Evolutionary conservation across 1,284 basidiomycete species (phyloP).

Genomic region (Malassezia yamatoensis): DNA sequence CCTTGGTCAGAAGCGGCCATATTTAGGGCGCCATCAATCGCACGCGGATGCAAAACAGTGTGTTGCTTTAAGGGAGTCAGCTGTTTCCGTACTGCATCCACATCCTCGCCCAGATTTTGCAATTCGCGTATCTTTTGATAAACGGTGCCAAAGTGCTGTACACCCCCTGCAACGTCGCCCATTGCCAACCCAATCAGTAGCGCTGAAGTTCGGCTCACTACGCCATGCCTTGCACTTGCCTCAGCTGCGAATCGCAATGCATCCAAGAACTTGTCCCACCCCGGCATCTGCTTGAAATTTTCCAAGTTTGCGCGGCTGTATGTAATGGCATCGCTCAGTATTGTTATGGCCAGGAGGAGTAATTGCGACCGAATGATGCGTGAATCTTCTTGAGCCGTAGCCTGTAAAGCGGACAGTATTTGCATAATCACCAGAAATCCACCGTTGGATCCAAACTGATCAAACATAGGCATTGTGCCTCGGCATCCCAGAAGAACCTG

Average conservation of each 20-base stretch:
- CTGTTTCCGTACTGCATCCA: neutral
- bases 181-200: conserved; percentile 29
- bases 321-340: conserved; percentile 27
- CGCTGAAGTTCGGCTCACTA: conserved; percentile 21
- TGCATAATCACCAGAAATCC: conserved; percentile 37
- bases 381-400: neutral
- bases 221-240: conserved; percentile 1
- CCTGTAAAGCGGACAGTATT: conserved; percentile 28
- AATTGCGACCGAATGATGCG: conserved; percentile 15
- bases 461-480: conserved; percentile 15
- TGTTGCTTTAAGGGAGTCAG: neutral
- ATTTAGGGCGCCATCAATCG: neutral
- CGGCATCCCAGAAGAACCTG: conserved; percentile 22
- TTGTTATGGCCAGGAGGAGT: conserved; percentile 28
- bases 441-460: conserved; percentile 30
- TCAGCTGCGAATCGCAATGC: conserved; percentile 13
- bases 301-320: conserved; percentile 26
- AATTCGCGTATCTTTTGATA: neutral
- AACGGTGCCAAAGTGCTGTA: conserved; percentile 11
- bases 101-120: neutral
- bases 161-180: conserved; percentile 26
- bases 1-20: neutral
- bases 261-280: conserved; percentile 27
- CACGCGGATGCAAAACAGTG: conserved; percentile 8
- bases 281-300: conserved; percentile 26